Conservation (phyloP, 371 early-diverging fungal species). For the Sporodiniella umbellata region DNA sequence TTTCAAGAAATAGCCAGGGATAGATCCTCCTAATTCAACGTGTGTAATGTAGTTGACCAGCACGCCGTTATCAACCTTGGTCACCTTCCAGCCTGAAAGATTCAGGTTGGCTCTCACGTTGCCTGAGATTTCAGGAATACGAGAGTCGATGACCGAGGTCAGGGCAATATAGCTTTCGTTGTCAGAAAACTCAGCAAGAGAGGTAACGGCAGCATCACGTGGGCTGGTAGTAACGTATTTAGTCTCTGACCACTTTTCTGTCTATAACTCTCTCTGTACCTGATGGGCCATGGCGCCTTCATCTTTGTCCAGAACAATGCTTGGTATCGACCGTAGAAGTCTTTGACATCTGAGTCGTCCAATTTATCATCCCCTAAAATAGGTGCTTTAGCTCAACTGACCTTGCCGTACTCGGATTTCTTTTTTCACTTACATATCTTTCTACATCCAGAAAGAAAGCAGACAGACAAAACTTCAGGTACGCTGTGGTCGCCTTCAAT, state of each 20-base stretch:
- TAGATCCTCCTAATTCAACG: slow-evolving; percentile 41
- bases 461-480: slow-evolving; percentile 24
- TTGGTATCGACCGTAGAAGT: slow-evolving; percentile 25
- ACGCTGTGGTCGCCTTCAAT: slow-evolving; percentile 17
- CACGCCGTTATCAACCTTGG: slow-evolving; percentile 28
- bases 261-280: too few relatives aligned
- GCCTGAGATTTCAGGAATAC: slow-evolving; percentile 22
- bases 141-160: slow-evolving; percentile 37
- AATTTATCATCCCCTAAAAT: slow-evolving; percentile 44
- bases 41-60: slow-evolving; percentile 42
- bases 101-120: slow-evolving; percentile 39
- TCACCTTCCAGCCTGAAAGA: slow-evolving; percentile 45
- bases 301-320: slow-evolving; percentile 42
- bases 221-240: slow-evolving; percentile 4
- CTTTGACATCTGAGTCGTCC: slow-evolving; percentile 37
- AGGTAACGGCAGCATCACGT: slow-evolving; percentile 24
- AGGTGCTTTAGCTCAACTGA: not conserved
- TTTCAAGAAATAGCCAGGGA: too few relatives aligned
- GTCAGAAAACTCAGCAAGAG: slow-evolving; percentile 18
- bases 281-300: slow-evolving; percentile 46
- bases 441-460: slow-evolving; percentile 25
- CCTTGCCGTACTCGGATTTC: too few relatives aligned
- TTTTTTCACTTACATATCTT: slow-evolving; percentile 30
- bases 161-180: slow-evolving; percentile 27
- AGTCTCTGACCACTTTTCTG: slow-evolving; percentile 8